Evolutionary conservation across 2,329 filamentous ascomycete genomes (phyloP).

Genomic region (Amesomyces nigricolor): DNA sequence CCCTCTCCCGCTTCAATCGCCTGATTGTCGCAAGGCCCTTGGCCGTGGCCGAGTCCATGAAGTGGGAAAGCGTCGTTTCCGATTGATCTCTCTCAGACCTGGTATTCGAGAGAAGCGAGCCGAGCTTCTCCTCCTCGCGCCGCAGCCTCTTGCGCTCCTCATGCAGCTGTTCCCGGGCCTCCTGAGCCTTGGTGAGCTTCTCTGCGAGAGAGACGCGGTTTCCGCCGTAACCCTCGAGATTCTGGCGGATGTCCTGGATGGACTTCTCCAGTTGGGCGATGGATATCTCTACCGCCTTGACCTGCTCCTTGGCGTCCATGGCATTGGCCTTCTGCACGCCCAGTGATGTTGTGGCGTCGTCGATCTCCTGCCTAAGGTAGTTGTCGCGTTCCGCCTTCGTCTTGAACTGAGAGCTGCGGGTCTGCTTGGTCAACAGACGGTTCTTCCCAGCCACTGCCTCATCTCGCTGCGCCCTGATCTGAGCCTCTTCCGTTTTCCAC

Average conservation of each 20-base stretch:
- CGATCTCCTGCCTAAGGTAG: slow-evolving; percentile 74
- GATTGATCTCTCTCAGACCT: slow-evolving; percentile 71
- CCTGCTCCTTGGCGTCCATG: slow-evolving; percentile 79
- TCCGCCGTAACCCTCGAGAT: slow-evolving; percentile 72
- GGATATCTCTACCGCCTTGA: slow-evolving; percentile 61
- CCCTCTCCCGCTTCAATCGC: slow-evolving; percentile 70
- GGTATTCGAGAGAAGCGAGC: slow-evolving; percentile 69
- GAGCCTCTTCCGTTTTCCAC: slow-evolving; percentile 66
- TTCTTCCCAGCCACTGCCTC: slow-evolving; percentile 68
- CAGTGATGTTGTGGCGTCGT: slow-evolving; percentile 70
- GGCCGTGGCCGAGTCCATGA: slow-evolving; percentile 85
- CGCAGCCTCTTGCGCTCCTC: slow-evolving; percentile 85
- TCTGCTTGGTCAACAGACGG: slow-evolving; percentile 87
- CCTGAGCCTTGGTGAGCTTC: slow-evolving; percentile 69
- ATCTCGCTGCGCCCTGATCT: slow-evolving; percentile 65
- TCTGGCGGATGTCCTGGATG: slow-evolving; percentile 62
- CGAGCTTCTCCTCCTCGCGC: slow-evolving; percentile 82
- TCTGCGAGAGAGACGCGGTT: slow-evolving; percentile 68
- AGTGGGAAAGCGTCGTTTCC: slow-evolving; percentile 70
- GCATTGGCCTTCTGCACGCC: slow-evolving; percentile 78
- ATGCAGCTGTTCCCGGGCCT: slow-evolving; percentile 69
- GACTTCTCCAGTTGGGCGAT: slow-evolving; percentile 70
- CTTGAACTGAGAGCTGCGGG: slow-evolving; percentile 77
- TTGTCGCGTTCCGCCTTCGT: slow-evolving; percentile 84
- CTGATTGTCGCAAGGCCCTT: slow-evolving; percentile 83